Evolutionary conservation across 345 rosid genomes (phyloP), one percentile per base, ranked within the genome.

Genomic region (Rhodamnia rubescens): DNA sequence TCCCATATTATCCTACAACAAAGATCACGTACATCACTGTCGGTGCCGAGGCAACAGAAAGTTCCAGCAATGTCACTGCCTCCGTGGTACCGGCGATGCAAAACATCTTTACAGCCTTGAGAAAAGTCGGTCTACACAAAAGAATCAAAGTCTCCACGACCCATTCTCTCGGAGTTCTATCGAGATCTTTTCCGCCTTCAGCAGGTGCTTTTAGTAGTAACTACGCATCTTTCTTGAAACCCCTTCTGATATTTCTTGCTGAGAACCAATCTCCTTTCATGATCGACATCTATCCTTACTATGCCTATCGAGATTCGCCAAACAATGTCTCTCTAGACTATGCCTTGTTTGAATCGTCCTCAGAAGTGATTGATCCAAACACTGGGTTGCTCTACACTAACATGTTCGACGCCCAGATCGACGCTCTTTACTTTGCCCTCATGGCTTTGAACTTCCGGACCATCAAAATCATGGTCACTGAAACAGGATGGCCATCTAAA

Each of bases 331-430:
- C 99, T 57, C 92, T 97, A 69, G 98, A 97, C 82, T 95, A 95
- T 85, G 95, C 98, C 29, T 86, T 97, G 49, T 96, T 97, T 15
- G 86, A 94, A 92, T 90, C 96, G 24, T 92, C 98, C 78, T 91
- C 98, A 1, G 96, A 94, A 82, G 98, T 95, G 75, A 92, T 92
- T 47, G 99, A 97, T 85, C 98, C 95, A 0, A 97, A 97, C 88
- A 97, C 98, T 0, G 96, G 98, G 40, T 88, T 97, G 88, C 92
- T 94, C 58, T 97, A 97, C 92, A 95, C 95, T 20, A 97, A 94
- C 93, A 94, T 97, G 98, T 97, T 97, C 13, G 99, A 97, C 91
- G 99, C 99, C 56, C 99, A 97, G 91, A 91, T 97, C 52, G 99
- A 97, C 86, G 94, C 99, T 7, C 90, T 97, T 75, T 91, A 95